Conservation (phyloP, 768 basidiomycete species). For the Chalciporus sphaerocephalus region DNA sequence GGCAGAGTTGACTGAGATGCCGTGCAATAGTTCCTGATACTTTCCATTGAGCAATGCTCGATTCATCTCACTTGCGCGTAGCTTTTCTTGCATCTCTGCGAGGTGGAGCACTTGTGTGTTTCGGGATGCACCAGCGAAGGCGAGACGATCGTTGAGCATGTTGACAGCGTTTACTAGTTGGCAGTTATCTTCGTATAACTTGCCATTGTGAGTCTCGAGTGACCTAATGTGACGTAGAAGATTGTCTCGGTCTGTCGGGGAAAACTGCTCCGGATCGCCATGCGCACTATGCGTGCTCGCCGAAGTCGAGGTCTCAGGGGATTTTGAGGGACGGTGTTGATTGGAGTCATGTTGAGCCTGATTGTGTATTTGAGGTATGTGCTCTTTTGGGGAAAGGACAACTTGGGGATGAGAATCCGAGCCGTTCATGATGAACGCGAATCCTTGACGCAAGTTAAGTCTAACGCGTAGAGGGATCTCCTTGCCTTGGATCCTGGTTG, state of each 20-base stretch:
- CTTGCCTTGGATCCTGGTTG: neutral
- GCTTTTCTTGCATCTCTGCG: slow-evolving; percentile 24
- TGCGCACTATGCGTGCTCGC: slow-evolving; percentile 33
- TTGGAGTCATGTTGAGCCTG: neutral
- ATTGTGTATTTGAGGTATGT: neutral
- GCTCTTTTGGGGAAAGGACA: neutral
- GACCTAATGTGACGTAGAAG: slow-evolving; percentile 31
- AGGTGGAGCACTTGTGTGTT: slow-evolving; percentile 17
- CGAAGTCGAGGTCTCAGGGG: slow-evolving; percentile 3
- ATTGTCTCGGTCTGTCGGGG: slow-evolving; percentile 28
- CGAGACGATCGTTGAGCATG: slow-evolving; percentile 30
- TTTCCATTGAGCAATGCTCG: slow-evolving; percentile 15
- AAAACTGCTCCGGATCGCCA: slow-evolving; percentile 38
- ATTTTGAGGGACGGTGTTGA: slow-evolving; percentile 1
- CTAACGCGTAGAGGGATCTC: neutral
- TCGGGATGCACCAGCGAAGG: slow-evolving; percentile 15
- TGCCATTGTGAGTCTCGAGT: slow-evolving; percentile 28
- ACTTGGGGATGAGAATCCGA: neutral
- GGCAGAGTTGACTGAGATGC: slow-evolving; percentile 7
- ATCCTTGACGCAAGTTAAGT: neutral
- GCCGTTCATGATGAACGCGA: slow-evolving; percentile 7
- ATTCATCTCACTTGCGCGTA: slow-evolving; percentile 21
- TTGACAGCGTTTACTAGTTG: slow-evolving; percentile 27
- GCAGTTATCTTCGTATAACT: slow-evolving; percentile 38
- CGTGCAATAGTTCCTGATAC: slow-evolving; percentile 24